phyloP scores from a whole-genome alignment of 2,329 filamentous ascomycete genomes.

The Lachnellula subtilissima region DNA sequence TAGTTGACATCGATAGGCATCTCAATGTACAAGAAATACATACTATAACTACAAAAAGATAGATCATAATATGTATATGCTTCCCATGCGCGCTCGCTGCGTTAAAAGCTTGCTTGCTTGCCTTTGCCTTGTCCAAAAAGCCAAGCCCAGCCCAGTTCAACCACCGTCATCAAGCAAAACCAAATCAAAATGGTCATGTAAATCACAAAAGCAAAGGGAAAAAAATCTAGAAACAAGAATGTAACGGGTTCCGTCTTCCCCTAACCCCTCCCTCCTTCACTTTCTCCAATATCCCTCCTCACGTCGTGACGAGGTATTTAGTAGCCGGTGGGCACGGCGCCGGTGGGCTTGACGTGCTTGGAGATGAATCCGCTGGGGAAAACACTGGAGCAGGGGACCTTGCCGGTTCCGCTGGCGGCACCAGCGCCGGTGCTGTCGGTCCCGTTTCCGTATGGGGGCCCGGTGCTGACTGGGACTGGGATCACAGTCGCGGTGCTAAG shows the following conservation, averaged over 20 bases:
- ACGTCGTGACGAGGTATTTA: neutral
- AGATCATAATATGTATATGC: neutral
- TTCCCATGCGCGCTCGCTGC: neutral
- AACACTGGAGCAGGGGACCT: constrained; percentile 21
- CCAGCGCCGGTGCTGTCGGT: constrained; percentile 12
- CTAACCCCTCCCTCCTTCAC: neutral
- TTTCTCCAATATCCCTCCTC: neutral
- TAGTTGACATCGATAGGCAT: neutral
- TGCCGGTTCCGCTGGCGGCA: constrained; percentile 17
- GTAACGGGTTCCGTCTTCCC: neutral
- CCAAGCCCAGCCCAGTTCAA: neutral
- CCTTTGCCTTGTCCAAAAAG: neutral
- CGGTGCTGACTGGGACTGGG: constrained; percentile 18
- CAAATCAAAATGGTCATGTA: neutral
- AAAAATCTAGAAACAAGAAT: constrained; percentile 13
- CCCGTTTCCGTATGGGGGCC: constrained; percentile 24
- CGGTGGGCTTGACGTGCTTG: constrained; percentile 14
- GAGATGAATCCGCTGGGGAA: constrained; percentile 25
- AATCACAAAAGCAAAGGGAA: neutral
- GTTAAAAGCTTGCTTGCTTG: neutral
- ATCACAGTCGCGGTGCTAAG: constrained; percentile 25
- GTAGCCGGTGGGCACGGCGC: constrained; percentile 7
- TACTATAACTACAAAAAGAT: neutral
- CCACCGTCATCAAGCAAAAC: neutral
- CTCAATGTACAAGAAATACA: neutral